Evolutionary conservation across 495 filamentous ascomycete genomes (phyloP).

Genomic region (Xylaria intraflava): DNA sequence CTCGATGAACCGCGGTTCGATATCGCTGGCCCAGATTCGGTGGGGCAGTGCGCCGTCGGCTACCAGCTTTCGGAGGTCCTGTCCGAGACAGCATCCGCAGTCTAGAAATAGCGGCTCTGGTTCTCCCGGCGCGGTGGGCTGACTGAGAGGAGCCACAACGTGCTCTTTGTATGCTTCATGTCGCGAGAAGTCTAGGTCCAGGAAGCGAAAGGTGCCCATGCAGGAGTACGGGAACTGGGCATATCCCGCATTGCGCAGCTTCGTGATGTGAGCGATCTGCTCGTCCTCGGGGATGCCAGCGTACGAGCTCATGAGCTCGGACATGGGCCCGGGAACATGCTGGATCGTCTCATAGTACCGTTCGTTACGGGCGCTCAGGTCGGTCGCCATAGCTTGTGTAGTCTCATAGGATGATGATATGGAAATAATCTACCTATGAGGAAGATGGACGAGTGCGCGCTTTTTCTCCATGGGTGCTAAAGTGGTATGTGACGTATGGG

Average conservation of each 20-base stretch:
- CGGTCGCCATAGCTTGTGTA: neutral
- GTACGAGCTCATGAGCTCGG: slow-evolving; percentile 15
- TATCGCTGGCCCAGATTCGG: slow-evolving; percentile 45
- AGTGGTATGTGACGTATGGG: too few species aligned
- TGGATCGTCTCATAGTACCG: slow-evolving; percentile 7
- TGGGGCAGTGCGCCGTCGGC: slow-evolving; percentile 36
- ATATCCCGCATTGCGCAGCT: slow-evolving; percentile 20
- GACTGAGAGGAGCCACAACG: slow-evolving; percentile 23
- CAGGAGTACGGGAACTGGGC: slow-evolving; percentile 31
- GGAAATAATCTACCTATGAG: neutral
- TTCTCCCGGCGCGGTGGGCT: neutral
- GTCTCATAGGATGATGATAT: neutral
- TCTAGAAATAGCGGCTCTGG: slow-evolving; percentile 36
- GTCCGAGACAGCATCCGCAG: slow-evolving; percentile 45
- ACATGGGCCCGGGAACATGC: slow-evolving; percentile 13
- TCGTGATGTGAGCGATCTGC: slow-evolving; percentile 16
- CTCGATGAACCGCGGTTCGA: slow-evolving; percentile 42
- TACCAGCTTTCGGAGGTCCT: slow-evolving; percentile 44
- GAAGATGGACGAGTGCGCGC: too few species aligned
- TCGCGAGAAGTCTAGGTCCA: slow-evolving; percentile 30
- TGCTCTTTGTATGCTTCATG: slow-evolving; percentile 19
- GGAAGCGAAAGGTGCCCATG: slow-evolving; percentile 34
- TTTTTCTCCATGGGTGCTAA: too few species aligned
- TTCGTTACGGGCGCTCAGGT: neutral
- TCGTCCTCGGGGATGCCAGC: slow-evolving; percentile 10